Evolutionary conservation across 805 yeast genomes (phyloP), one percentile per base, ranked within the genome.

Genomic region (Vanderwaltozyma tropicalis): DNA sequence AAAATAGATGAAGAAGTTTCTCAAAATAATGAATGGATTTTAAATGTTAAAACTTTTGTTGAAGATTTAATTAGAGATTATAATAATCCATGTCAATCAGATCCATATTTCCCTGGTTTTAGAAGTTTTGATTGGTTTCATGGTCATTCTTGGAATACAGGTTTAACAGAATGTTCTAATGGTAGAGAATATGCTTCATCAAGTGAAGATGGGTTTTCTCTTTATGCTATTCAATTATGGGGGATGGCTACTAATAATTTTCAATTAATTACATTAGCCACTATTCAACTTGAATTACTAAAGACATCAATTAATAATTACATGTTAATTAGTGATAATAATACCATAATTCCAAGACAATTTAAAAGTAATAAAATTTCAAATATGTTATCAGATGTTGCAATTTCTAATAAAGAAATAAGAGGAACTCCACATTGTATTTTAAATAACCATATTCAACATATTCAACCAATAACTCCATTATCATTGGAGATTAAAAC

Each of bases 61-160:
- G 77, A 78, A 46, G 52, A 70, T 1, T 62, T 82, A 42, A 64
- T 80, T 5, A 67, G 86, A 44, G 88, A 82, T 49, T 77, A 74
- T 18, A 78, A 80, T 28, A 79, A 78, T 49, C 84, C 87, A 4
- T 62, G 72, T 13, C 45, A 50, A 3, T 55, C 57, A 14, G 83
- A 78, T 46, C 28, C 52, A 1, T 69, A 68, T 42, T 81, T 78
- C 66, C 88, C 89, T 3, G 72, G 69, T 10, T 74, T 68, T 31
- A 67, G 88, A 41, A 63, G 67, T 39, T 81, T 80, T 58, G 87
- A 80, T 55, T 81, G 82, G 75, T 81, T 58, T 58, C 61, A 66
- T 44, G 88, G 89, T 7, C 89, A 81, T 52, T 73, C 82, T 21
- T 78, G 83, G 78, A 87, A 88, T 8, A 71, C 72, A 44, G 89